Base-by-base conservation (phyloP, 805 yeast species). In the Hanseniaspora valbyensis region DNA sequence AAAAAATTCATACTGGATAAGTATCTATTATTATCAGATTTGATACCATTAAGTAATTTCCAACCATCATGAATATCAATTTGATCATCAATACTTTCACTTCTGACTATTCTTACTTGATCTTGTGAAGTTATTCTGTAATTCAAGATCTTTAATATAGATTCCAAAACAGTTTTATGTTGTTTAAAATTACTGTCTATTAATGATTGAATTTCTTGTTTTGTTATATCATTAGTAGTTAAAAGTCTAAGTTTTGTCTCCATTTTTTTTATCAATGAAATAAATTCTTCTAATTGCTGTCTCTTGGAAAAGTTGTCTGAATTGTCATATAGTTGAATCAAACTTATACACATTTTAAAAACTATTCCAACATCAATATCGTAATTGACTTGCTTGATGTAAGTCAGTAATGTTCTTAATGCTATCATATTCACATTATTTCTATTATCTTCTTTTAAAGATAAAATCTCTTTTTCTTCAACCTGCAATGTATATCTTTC, bases 31-130 rank as follows among this genome's bases (percentile, higher is more conserved):
- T 61, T 61, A 18, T 58, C 53, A 38, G 58, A 59, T 32, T 59
- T 28, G 2, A 63, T 46, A 16, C 67, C 66, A 16, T 55, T 54
- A 5, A 57, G 55, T 13, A 55, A 58, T 42, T 58, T 62, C 65
- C 65, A 62, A 9, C 66, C 67, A 39, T 61, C 58, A n/a, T 65
- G 58, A 8, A 61, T 49, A 9, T 61, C 63, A 8, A 63, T 39
- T 26, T 59, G 61, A 50, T 63, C 66, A 28, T 44, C 33, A 4
- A 57, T 55, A 16, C 54, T 57, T 6, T 53, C 55, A 8, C 67
- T 65, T 38, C 59, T 54, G 10, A 58, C 57, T 10, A 62, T 59
- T 44, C 65, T 58, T 1, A 63, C 63, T n/a, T 55, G 55, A 33
- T 62, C 65, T 42, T 62, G 59, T 2, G 65, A 58, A 26, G 28